Evolutionary conservation across 805 yeast species (phyloP).

Genomic region (Maudiozyma turicensis): DNA sequence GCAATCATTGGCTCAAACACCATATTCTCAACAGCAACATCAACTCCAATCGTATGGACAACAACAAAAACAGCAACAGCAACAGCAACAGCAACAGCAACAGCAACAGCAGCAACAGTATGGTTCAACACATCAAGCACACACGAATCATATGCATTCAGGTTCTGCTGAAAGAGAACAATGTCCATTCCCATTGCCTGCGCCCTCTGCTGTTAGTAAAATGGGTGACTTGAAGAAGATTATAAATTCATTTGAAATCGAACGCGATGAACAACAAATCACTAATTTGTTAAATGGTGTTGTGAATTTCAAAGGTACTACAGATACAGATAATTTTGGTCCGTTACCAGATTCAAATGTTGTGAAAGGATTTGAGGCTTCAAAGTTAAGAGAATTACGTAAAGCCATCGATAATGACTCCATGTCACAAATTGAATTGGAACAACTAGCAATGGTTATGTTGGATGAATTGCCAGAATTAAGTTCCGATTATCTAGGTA

Average conservation of each 20-base stretch:
- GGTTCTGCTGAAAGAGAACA: slow-evolving; percentile 23
- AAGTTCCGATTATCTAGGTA: slow-evolving; percentile 88
- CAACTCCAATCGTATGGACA: slow-evolving; percentile 6
- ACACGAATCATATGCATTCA: slow-evolving; percentile 6
- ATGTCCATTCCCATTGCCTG: slow-evolving; percentile 30
- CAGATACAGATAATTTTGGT: slow-evolving; percentile 45
- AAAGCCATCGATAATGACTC: slow-evolving; percentile 54
- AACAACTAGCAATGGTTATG: slow-evolving; percentile 76
- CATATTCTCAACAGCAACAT: slow-evolving; percentile 7
- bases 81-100: too few relatives aligned
- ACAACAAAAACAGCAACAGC: slow-evolving; percentile 6
- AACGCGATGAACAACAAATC: slow-evolving; percentile 25
- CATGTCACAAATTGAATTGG: slow-evolving; percentile 54
- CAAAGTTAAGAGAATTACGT: slow-evolving; percentile 77
- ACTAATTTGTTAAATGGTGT: slow-evolving; percentile 39
- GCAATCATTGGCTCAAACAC: slow-evolving; percentile 2
- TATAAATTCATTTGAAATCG: slow-evolving; percentile 17
- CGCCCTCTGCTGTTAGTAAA: slow-evolving; percentile 18
- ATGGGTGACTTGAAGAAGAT: slow-evolving; percentile 12
- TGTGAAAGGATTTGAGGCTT: slow-evolving; percentile 71
- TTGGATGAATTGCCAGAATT: slow-evolving; percentile 81
- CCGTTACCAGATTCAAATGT: slow-evolving; percentile 67
- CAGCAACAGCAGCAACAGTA: slow-evolving; percentile 3
- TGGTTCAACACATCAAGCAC: slow-evolving; percentile 1
- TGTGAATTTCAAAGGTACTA: slow-evolving; percentile 36